These are phyloP conservation scores for Suillus cothurnatus DNA, from an alignment of 768 basidiomycete species.

Conservation along the genomic window DNA sequence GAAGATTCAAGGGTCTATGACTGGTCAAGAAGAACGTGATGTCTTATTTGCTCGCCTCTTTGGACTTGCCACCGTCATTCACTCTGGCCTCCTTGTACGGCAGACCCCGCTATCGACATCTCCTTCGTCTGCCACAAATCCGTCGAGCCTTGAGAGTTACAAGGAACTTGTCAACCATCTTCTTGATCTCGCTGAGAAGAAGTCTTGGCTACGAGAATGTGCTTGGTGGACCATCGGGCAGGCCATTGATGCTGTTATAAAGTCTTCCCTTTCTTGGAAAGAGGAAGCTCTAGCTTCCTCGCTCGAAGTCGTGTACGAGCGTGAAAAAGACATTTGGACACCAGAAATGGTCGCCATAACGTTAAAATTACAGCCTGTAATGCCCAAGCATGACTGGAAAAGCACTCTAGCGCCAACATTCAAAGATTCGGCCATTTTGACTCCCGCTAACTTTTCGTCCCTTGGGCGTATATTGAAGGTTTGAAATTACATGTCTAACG, in stretches of 20 bases:
- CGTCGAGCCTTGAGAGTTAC: conserved; percentile 63
- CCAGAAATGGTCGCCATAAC: conserved; percentile 87
- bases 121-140: conserved; percentile 51
- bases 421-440: conserved; percentile 71
- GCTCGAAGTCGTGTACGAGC: conserved; percentile 51
- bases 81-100: conserved; percentile 80
- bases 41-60: conserved; percentile 90
- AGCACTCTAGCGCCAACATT: conserved; percentile 68
- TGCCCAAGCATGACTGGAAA: conserved; percentile 70
- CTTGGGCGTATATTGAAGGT: conserved; percentile 86
- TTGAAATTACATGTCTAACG: conserved; percentile 11
- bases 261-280: conserved; percentile 71
- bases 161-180: conserved; percentile 60
- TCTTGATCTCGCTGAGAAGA: conserved; percentile 72
- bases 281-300: conserved; percentile 56
- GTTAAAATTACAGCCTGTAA: conserved; percentile 63
- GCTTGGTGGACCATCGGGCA: conserved; percentile 82
- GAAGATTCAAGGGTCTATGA: conserved; percentile 73
- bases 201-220: conserved; percentile 90
- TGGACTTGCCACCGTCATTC: conserved; percentile 82
- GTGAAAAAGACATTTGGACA: conserved; percentile 55
- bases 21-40: conserved; percentile 92
- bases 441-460: conserved; percentile 66
- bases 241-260: conserved; percentile 60
- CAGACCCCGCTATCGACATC: conserved; percentile 54